Base-by-base conservation (phyloP, 768 basidiomycete species). In the Coprinopsis strossmayeri region DNA sequence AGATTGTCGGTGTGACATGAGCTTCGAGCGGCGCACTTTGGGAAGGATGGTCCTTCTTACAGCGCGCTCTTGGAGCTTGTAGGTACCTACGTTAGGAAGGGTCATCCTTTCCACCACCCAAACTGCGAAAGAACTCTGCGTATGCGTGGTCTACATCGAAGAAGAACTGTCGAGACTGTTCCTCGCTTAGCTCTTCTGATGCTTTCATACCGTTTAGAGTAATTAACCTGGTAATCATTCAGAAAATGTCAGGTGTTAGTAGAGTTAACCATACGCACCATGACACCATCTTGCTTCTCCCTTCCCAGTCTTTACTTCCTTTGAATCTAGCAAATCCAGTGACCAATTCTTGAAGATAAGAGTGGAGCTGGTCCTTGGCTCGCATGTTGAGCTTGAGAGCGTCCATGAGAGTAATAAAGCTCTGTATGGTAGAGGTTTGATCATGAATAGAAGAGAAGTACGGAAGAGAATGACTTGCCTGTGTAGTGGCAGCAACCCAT, bases 371-470 rank as follows among this genome's bases (percentile, higher is more conserved):
- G 59, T 98, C 96, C 63, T 97, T 99, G 2, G 96, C 95, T n/a
- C 92, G 80, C 57, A 97, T 69, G 9, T 87, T 82, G 43, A 98
- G 73, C 60, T 93, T 94, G 23, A 98, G 74, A 1, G 93, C 95
- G 57, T 99, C 96, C 91, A 98, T 96, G 55, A 98, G 94, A 0
- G 95, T 98, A 55, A 99, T 98, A 54, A 98, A 99, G 63, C 84
- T 87, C 92, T 97, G 57, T 28, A 37, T 25, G 13, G 25, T 3
- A 37, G 20, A 20, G 15, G 12, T 3, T 28, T 12, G n/a, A 26
- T 38, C 23, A 1, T 32, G 2, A 9, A 38, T 15, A 12, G 17
- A 10, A 5, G 11, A 7, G 21, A 42, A 18, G 20, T 9, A 20
- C 21, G 3, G 42, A 44, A 35, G 2, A 26, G 34, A 24, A 38